Evolutionary conservation across 2,329 filamentous ascomycete species (phyloP), one percentile per base, ranked within the genome.

Genomic region (Aschersonia sp.): DNA sequence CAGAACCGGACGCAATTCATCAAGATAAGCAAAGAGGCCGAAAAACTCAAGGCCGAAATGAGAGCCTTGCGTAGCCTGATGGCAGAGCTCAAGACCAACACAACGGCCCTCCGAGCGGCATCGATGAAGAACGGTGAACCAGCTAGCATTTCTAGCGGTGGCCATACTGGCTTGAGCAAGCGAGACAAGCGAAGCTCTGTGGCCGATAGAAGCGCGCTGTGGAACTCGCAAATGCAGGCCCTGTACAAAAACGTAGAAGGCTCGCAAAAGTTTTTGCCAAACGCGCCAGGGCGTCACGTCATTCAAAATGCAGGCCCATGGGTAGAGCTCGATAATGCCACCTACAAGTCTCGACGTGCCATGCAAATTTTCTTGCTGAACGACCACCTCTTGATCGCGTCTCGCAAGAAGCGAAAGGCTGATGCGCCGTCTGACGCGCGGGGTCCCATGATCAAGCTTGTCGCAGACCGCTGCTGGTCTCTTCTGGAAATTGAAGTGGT

Each of bases 1-100:
- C 89, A 96, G 64, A 98, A 98, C 65, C 81, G 92, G 45, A 94
- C 87, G 0, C 92, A 97, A 59, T 98, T 98, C 61, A 97, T 98
- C 72, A 94, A 94, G 66, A 97, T 98, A 64, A 96, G 89, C 62
- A 96, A 97, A 66, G 92, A 98, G 68, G 92, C 94, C 2, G 92
- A 98, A 66, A 96, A 95, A 68, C 78, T 98, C 49, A 97, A 97
- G 67, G 79, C 80, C 48, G 92, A 98, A 64, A 97, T 98, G 92
- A 79, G 87, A 46, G 86, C 86, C 6, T 76, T 98, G 33, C 80
- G 86, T 43, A 87, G 87, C 54, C 74, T 97, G 46, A 96, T 98
- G 83, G 82, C 87, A 2, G 92, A 98, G 54, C 75, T 98, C 49
- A 97, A 87, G 57, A 75, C 79, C 6, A 87, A 88, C 51, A 84